Evolutionary conservation across 179 eudicot genomes (phyloP).

Genomic region (Beta corolliflora): DNA sequence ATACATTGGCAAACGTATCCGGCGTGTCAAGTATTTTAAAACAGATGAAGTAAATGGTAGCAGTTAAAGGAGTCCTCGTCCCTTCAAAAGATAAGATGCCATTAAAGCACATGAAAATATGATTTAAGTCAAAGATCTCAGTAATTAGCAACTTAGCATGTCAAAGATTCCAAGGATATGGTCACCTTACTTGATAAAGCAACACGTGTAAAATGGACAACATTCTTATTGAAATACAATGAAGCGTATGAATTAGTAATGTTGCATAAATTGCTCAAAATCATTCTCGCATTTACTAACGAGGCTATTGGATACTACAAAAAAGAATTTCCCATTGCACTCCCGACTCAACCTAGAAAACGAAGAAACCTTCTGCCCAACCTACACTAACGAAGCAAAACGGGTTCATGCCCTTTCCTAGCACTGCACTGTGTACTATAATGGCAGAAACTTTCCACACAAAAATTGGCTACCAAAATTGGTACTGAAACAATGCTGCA

Average conservation of each 20-base stretch:
- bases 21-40: no score
- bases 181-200: no score
- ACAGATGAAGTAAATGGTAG: no score
- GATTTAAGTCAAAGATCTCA: no score
- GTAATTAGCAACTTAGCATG: no score
- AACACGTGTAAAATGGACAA: neutral
- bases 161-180: no score
- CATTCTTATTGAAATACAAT: neutral
- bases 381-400: constrained; percentile 1
- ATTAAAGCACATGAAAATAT: no score
- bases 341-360: neutral
- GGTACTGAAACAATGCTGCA: neutral
- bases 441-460: neutral
- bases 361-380: constrained; percentile 1
- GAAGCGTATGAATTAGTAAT: neutral
- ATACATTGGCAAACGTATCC: no score
- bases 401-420: neutral
- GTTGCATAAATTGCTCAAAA: neutral
- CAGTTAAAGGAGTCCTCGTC: no score
- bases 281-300: neutral
- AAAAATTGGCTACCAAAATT: constrained; percentile 19
- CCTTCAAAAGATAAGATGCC: no score
- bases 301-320: neutral
- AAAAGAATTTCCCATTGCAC: neutral
- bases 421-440: neutral